These are phyloP conservation scores for Haberlea rhodopensis DNA, from an alignment of 257 asterid genomes.

Conservation along the genomic window DNA sequence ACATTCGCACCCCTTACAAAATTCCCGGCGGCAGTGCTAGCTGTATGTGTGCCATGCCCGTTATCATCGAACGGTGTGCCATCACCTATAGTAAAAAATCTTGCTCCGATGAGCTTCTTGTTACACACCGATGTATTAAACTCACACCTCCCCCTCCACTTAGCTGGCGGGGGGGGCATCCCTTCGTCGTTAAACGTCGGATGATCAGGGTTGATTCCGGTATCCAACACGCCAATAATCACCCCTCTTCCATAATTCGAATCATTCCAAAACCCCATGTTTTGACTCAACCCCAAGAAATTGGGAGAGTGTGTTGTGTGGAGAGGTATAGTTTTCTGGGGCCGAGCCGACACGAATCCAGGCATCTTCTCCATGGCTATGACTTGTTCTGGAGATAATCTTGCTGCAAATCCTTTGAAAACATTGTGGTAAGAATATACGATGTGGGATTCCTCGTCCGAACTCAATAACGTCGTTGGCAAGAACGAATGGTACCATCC, in stretches of 20 bases:
- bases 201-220: slow-evolving; percentile 48
- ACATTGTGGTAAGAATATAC: slow-evolving; percentile 43
- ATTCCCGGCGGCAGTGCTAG: slow-evolving; percentile 54
- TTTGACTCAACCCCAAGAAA: slow-evolving; percentile 49
- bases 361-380: slow-evolving; percentile 31
- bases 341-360: slow-evolving; percentile 37
- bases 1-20: slow-evolving; percentile 39
- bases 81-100: slow-evolving; percentile 19
- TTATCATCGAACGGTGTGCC: slow-evolving; percentile 26
- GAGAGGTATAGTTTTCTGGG: slow-evolving; percentile 21
- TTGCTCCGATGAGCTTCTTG: slow-evolving; percentile 43
- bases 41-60: slow-evolving; percentile 55
- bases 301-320: slow-evolving; percentile 54
- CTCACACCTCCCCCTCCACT: slow-evolving; percentile 58
- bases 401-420: slow-evolving; percentile 37
- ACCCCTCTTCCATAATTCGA: slow-evolving; percentile 53
- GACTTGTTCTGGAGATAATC: slow-evolving; percentile 26
- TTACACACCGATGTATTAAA: slow-evolving; percentile 38
- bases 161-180: slow-evolving; percentile 54
- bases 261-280: slow-evolving; percentile 46
- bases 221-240: slow-evolving; percentile 53
- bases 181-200: slow-evolving; percentile 55
- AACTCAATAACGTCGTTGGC: slow-evolving; percentile 24
- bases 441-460: slow-evolving; percentile 23
- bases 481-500: slow-evolving; percentile 40